Base-by-base conservation (phyloP, 495 filamentous ascomycete genomes). In the Paragyromitra xinjiangensis region DNA sequence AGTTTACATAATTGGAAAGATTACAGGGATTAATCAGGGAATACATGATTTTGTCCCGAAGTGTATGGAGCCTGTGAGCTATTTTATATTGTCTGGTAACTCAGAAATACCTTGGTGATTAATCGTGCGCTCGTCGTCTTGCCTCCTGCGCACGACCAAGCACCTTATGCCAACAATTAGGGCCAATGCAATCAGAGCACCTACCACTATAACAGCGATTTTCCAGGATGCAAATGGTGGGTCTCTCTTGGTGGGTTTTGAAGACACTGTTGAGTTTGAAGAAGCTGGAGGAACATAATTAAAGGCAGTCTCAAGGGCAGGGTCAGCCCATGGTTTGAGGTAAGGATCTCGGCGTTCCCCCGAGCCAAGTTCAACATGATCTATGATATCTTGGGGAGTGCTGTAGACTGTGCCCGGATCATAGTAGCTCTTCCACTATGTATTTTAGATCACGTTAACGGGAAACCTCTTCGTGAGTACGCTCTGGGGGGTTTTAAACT, bases 391-490 rank as follows among this genome's bases (percentile, higher is more conserved):
- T 9, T 26, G 4, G 26, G 73, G 73, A 12, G 73, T 77, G 14
- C 53, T 73, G 26, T 77, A 77, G 5, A 73, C 37, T 1, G 68
- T 77, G 26, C 26, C 39, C 9, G 45, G 39, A 8, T 45, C 14
- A 29, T 77, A 77, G 9, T 19, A 7, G 8, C 39, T 72, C n/a
- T 44, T 65, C 59, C 59, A 73, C 73, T 77, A 50, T n/a, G 11
- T 12, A 14, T 64, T 37, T 37, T 22, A 22, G 34, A 19, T 11
- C 42, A 58, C 12, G 22, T 44, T 29, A 14, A 37, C 24, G 56
- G 6, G 12, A 22, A 29, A 51, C 7, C 4, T 9, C 19, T 53
- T 6, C 0, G 16, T n/a, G 1, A 24, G 50, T n/a, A n/a, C 3
- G n/a, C 7, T 8, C 6, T 29, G 2, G 0, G 1, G 59, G 22